Base-by-base conservation (phyloP, 768 basidiomycete genomes). In the Phylloporus arenicola region DNA sequence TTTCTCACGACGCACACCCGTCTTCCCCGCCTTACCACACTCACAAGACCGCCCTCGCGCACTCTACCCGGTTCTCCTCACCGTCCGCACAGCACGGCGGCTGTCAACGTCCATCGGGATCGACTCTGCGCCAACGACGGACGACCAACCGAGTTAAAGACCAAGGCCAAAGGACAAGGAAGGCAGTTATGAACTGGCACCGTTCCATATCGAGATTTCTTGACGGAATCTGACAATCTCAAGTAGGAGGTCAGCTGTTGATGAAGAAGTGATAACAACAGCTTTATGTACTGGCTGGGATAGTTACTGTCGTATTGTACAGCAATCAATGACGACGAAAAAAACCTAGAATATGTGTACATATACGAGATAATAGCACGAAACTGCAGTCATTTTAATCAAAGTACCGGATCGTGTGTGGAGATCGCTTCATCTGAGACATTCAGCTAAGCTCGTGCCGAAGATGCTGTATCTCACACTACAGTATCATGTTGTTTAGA, bases 401-500 rank as follows among this genome's bases (percentile, higher is more conserved):
- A n/a, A 13, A 16, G 20, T 3, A 16, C 8, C 43, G 3, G 4
- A 27, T 27, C 7, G 38, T 19, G 35, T n/a, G 25, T 42, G 12
- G 40, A 31, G 13, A 31, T 57, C 47, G 51, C 17, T 17, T 33
- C 10, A 58, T 29, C 53, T 50, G 34, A 33, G 41, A 38, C 3
- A n/a, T 27, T 19, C 4, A n/a, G 24, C 43, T 43, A 45, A 50
- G 48, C 33, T 9, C 45, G 45, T 17, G 11, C 11, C 22, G 19
- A 49, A 43, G 43, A 17, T 37, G 22, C 14, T 44, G 47, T n/a
- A 24, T 12, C 35, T 64, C 54, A 68, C 56, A 83, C 77, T 13
- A 78, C 80, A n/a, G n/a, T n/a, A n/a, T n/a, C n/a, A n/a, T n/a
- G 62, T 67, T 19, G 71, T 69, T 13, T 4, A 85, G 75, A 57